phyloP scores from a whole-genome alignment of 1,284 basidiomycete genomes.

The Vanrija sp. region DNA sequence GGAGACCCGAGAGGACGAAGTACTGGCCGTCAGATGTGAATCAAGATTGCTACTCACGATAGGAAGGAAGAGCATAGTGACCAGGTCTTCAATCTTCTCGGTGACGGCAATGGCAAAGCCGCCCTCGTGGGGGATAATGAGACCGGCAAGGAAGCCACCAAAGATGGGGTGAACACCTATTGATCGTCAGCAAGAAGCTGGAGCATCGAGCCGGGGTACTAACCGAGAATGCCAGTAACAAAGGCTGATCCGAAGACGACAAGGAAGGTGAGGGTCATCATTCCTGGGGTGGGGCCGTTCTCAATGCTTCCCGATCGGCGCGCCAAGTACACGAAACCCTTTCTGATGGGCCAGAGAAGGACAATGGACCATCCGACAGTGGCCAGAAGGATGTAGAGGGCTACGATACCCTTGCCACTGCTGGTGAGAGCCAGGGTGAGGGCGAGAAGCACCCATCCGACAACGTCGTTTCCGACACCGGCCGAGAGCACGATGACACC shows the following conservation, averaged over 20 bases:
- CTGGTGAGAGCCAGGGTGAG: constrained; percentile 88
- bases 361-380: constrained; percentile 78
- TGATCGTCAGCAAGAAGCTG: neutral
- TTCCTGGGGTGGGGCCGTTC: constrained; percentile 64
- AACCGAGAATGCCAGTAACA: constrained; percentile 81
- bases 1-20: constrained; percentile 74
- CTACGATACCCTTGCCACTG: constrained; percentile 57
- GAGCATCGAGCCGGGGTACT: constrained; percentile 32
- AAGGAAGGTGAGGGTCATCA: constrained; percentile 72
- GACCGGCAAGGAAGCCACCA: constrained; percentile 78
- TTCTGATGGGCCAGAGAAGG: constrained; percentile 68
- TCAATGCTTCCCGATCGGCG: constrained; percentile 71
- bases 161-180: constrained; percentile 70
- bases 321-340: constrained; percentile 65
- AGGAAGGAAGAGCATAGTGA: constrained; percentile 66
- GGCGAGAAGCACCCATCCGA: constrained; percentile 65
- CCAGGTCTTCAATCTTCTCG: constrained; percentile 73
- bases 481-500: constrained; percentile 90
- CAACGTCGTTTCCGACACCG: constrained; percentile 83
- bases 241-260: constrained; percentile 74
- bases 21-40: constrained; percentile 54
- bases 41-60: constrained; percentile 56
- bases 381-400: constrained; percentile 74
- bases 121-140: constrained; percentile 83
- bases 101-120: constrained; percentile 74